phyloP scores from a whole-genome alignment of 805 yeast genomes.

The Debaryomyces castellii region DNA sequence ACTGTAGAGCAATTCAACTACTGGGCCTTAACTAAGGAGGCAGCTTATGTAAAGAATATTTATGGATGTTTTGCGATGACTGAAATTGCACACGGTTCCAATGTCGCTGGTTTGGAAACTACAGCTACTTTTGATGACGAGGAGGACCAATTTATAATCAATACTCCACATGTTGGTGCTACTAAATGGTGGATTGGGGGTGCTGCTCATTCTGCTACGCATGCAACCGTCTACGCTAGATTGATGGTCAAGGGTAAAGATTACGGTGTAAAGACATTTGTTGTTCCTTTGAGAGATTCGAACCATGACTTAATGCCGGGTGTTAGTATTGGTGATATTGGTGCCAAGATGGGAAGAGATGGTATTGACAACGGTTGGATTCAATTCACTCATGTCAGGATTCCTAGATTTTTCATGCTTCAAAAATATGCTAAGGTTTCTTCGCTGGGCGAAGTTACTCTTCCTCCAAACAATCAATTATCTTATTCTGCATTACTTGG shows the following conservation, averaged over 20 bases:
- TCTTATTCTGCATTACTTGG: constrained; percentile 81
- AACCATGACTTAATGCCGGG: constrained; percentile 74
- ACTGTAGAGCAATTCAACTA: constrained; percentile 31
- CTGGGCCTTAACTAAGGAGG: constrained; percentile 33
- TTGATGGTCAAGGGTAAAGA: constrained; percentile 76
- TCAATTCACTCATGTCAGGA: constrained; percentile 75
- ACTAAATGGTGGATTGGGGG: constrained; percentile 99
- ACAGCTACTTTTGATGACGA: constrained; percentile 73
- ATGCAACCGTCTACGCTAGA: constrained; percentile 77
- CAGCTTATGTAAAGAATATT: constrained; percentile 27
- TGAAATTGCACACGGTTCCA: constrained; percentile 86
- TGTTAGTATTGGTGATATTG: constrained; percentile 81
- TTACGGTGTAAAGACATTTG: constrained; percentile 85
- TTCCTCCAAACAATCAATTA: constrained; percentile 80
- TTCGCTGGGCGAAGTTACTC: constrained; percentile 61
- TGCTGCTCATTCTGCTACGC: constrained; percentile 90
- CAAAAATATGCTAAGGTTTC: constrained; percentile 70
- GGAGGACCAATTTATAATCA: constrained; percentile 63
- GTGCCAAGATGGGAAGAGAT: constrained; percentile 91
- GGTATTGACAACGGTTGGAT: constrained; percentile 96
- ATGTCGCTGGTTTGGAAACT: constrained; percentile 87
- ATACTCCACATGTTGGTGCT: constrained; percentile 87
- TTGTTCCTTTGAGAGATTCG: constrained; percentile 81
- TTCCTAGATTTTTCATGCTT: constrained; percentile 79
- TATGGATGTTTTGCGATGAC: constrained; percentile 91